Evolutionary conservation across 177 flowering plant species (phyloP).

Genomic region (Vitis hybrid): DNA sequence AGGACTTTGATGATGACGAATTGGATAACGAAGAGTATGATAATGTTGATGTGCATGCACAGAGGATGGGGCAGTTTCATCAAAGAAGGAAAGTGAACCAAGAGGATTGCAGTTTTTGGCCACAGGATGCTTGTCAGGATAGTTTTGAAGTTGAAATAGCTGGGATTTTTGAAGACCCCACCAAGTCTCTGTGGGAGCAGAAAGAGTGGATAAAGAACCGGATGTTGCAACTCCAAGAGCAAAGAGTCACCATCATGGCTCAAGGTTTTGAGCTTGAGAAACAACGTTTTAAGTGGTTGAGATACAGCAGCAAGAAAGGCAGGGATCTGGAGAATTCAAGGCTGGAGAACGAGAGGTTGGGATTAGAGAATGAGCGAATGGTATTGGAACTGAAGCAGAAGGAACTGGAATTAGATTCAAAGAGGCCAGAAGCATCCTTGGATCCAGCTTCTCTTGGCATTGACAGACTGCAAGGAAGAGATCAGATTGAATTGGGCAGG

Average conservation of each 20-base stretch:
- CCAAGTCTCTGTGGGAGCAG: constrained; percentile 36
- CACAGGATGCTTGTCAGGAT: constrained; percentile 13
- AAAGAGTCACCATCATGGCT: constrained; percentile 39
- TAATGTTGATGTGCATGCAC: constrained; percentile 22
- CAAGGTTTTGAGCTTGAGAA: constrained; percentile 59
- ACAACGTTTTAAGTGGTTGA: constrained; percentile 57
- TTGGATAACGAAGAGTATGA: constrained; percentile 30
- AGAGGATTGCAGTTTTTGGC: constrained; percentile 22
- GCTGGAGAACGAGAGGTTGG: constrained; percentile 61
- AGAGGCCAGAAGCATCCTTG: constrained; percentile 26
- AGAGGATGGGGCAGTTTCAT: constrained; percentile 20
- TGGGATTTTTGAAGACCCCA: constrained; percentile 31
- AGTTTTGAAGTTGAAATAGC: constrained; percentile 35
- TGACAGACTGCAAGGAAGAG: constrained; percentile 26
- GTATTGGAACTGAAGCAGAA: constrained; percentile 51
- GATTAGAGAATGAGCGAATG: constrained; percentile 53
- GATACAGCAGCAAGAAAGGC: constrained; percentile 60
- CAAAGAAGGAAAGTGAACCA: constrained; percentile 20
- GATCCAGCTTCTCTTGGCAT: constrained; percentile 17
- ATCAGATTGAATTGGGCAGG: constrained; percentile 27
- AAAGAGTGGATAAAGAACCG: constrained; percentile 46
- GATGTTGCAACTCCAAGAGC: constrained; percentile 44
- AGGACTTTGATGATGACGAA: constrained; percentile 41
- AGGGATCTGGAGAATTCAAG: constrained; percentile 58
- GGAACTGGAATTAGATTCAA: constrained; percentile 34